Percentiles rank a stretch among this genome's conserved stretches.
These are phyloP conservation scores for Forsythia suspensa DNA, from an alignment of 257 asterid species.

Conservation along the genomic window DNA sequence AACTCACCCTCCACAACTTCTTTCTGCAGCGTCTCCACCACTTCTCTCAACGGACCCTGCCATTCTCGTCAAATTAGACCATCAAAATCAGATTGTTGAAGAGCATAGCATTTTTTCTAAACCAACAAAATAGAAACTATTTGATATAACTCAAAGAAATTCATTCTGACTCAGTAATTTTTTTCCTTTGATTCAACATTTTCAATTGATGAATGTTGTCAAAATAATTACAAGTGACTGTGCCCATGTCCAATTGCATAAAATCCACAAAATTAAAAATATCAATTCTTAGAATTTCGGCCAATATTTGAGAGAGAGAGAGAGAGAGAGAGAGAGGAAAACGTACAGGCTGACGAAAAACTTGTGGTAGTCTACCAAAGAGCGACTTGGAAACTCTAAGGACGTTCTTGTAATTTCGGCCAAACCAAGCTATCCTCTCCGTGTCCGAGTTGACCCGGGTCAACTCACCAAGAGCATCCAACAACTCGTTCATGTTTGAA, in stretches of 20 bases:
- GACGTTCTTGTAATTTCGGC: conserved; percentile 50
- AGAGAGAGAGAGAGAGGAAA: background rate
- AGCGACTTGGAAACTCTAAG: conserved; percentile 49
- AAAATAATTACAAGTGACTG: background rate
- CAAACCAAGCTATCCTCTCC: conserved; percentile 64
- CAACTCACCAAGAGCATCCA: conserved; percentile 42
- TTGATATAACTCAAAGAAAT: background rate
- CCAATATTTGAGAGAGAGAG: background rate
- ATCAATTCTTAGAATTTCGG: background rate
- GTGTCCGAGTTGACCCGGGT: conserved; percentile 42
- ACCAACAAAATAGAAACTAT: background rate
- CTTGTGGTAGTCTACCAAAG: conserved; percentile 44
- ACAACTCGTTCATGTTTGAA: conserved; percentile 60
- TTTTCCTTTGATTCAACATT: background rate
- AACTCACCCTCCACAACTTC: conserved; percentile 71
- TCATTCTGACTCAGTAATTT: background rate
- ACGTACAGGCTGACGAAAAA: conserved; percentile 58
- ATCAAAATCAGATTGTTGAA: background rate
- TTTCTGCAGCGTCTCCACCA: conserved; percentile 50
- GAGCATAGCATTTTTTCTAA: background rate
- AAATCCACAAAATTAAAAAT: background rate
- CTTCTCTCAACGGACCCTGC: conserved; percentile 69
- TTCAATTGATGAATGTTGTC: no score
- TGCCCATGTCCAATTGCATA: background rate
- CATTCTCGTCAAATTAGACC: conserved; percentile 20